A percentile compares a stretch with the other conserved stretches of the same genome.
Evolutionary conservation across 805 yeast species (phyloP).

Genomic region (Metschnikowia kunwiensis): DNA sequence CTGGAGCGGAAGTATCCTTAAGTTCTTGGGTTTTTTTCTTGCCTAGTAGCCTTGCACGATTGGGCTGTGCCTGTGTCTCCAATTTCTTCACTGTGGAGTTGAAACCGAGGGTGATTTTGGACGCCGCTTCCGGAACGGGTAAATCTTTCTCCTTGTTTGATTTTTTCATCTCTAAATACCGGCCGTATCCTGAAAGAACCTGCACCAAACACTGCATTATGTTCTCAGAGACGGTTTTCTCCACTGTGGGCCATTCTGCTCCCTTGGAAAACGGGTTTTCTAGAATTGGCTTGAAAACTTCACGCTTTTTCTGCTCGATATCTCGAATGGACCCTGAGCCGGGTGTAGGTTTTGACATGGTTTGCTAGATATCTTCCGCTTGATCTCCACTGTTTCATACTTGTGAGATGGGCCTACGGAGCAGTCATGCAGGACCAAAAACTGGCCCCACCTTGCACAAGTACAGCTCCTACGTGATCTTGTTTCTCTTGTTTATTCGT

Average conservation of each 20-base stretch:
- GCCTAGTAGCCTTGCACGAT: constrained; percentile 16
- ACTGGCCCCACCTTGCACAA: too few relatives aligned
- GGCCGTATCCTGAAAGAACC: constrained; percentile 17
- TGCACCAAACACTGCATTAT: constrained; percentile 16
- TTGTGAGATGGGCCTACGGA: too few relatives aligned
- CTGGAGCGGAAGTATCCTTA: background rate
- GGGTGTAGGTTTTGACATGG: constrained; percentile 7
- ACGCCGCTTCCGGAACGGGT: constrained; percentile 25
- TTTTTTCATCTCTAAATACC: constrained; percentile 9
- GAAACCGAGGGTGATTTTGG: constrained; percentile 45
- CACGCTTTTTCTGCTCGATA: constrained; percentile 48
- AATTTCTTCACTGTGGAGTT: constrained; percentile 51
- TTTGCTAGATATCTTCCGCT: background rate
- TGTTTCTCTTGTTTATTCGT: constrained; percentile 1
- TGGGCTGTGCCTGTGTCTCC: constrained; percentile 39
- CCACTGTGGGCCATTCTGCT: constrained; percentile 18
- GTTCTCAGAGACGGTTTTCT: constrained; percentile 5
- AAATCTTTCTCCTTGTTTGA: background rate
- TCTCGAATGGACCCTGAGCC: constrained; percentile 43
- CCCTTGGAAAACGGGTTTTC: constrained; percentile 58
- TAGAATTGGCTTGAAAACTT: constrained; percentile 61
- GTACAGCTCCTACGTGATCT: too few relatives aligned
- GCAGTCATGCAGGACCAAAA: constrained; percentile 4
- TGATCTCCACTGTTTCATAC: background rate
- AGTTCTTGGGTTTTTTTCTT: constrained; percentile 6